A percentile compares a stretch with the other conserved stretches of the same genome.
phyloP scores from a whole-genome alignment of 805 yeast genomes.

The Candida pseudofarinosa region DNA sequence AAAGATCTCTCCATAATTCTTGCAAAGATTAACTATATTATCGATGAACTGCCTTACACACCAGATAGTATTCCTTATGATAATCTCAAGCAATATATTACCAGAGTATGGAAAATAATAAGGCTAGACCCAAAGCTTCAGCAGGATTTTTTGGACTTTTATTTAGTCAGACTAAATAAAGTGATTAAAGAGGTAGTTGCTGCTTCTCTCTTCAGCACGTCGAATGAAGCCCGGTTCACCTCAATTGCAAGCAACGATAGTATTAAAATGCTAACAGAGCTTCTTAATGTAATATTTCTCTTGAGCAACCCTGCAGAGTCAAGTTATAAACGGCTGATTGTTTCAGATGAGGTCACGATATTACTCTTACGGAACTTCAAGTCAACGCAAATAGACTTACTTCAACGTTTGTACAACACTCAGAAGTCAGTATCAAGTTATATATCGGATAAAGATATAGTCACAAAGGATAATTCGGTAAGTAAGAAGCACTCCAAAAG shows the following conservation, averaged over 20 bases:
- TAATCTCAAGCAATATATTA: not conserved
- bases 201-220: constrained; percentile 3
- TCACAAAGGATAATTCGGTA: not conserved
- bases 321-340: not conserved
- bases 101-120: not conserved
- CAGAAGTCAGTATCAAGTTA: not conserved
- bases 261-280: not conserved
- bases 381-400: constrained; percentile 1
- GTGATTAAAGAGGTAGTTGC: constrained; percentile 3
- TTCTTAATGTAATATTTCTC: not conserved
- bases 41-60: constrained; percentile 9
- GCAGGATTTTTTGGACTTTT: constrained; percentile 1
- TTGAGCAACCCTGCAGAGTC: not conserved
- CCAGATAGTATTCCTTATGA: not conserved
- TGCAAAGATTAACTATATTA: constrained; percentile 12
- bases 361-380: not conserved
- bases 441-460: not conserved
- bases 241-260: not conserved
- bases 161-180: constrained; percentile 1
- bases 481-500: not conserved
- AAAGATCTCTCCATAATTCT: constrained; percentile 14
- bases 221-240: not conserved
- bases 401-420: not conserved
- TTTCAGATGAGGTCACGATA: not conserved
- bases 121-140: not conserved